phyloP scores from a whole-genome alignment of 192 early-diverging fungal species.

The Dispira parvispora region DNA sequence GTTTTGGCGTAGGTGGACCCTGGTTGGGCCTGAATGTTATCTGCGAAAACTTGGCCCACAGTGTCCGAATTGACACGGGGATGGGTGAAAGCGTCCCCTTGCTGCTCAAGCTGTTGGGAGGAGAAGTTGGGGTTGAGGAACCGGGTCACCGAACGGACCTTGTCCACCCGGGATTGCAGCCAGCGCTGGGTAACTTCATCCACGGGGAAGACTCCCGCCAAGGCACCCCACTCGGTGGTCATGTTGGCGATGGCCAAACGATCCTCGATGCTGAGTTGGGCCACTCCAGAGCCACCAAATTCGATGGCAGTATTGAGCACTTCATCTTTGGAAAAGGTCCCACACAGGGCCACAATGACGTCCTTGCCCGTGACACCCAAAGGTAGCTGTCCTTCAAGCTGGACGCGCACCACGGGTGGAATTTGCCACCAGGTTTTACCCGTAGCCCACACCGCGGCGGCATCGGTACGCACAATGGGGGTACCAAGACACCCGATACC shows the following conservation, averaged over 20 bases:
- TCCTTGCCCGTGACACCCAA: constrained; percentile 91
- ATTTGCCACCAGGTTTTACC: constrained; percentile 99
- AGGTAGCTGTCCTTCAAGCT: constrained; percentile 58
- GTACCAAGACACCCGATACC: constrained; percentile 91
- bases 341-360: constrained; percentile 88
- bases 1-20: constrained; percentile 69
- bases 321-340: constrained; percentile 81
- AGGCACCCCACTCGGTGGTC: constrained; percentile 99
- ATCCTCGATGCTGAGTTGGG: constrained; percentile 61
- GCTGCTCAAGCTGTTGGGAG: constrained; percentile 21
- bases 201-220: constrained; percentile 92
- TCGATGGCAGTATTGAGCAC: constrained; percentile 95
- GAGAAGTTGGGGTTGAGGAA: constrained; percentile 35
- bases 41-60: constrained; percentile 21
- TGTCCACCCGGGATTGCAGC: constrained; percentile 41
- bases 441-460: constrained; percentile 96
- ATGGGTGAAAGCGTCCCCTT: constrained; percentile 20
- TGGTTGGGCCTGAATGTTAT: constrained; percentile 29
- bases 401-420: constrained; percentile 83
- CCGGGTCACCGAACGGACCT: constrained; percentile 25
- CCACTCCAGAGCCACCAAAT: constrained; percentile 60
- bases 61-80: constrained; percentile 36
- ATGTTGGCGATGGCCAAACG: constrained; percentile 95
- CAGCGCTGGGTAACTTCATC: constrained; percentile 63
- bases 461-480: constrained; percentile 94